Evolutionary conservation across 2,329 filamentous ascomycete genomes (phyloP).

Genomic region (Sporothrix mexicana): DNA sequence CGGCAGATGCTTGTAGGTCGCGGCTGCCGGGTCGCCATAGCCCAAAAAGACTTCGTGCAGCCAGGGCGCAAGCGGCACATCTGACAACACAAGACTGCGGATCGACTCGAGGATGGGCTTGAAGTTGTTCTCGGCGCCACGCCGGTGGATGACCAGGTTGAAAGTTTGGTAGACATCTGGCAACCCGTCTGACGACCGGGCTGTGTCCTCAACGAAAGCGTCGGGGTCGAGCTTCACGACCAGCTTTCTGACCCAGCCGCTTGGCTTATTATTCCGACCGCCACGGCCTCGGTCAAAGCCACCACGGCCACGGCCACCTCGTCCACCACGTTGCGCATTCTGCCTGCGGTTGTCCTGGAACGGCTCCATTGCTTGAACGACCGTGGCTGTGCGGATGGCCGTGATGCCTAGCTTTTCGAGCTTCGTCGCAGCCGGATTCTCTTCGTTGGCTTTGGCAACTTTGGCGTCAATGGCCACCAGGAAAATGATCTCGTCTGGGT

Average conservation of each 20-base stretch:
- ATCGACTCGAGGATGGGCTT: conserved; percentile 92
- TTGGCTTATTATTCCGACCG: conserved; percentile 52
- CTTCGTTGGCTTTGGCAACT: conserved; percentile 61
- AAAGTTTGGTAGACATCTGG: conserved; percentile 81
- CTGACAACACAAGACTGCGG: conserved; percentile 80
- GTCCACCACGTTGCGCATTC: conserved; percentile 10
- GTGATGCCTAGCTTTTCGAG: conserved; percentile 70
- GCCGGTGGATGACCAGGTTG: conserved; percentile 83
- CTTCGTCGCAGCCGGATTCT: conserved; percentile 49
- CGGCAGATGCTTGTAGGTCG: conserved; percentile 80
- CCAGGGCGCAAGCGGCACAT: conserved; percentile 87
- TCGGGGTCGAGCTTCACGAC: conserved; percentile 80
- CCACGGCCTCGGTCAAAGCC: neutral
- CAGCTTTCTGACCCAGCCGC: conserved; percentile 62
- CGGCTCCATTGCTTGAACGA: conserved; percentile 86
- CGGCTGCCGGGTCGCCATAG: conserved; percentile 89
- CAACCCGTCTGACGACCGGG: conserved; percentile 68
- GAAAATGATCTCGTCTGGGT: conserved; percentile 88
- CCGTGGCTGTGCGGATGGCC: conserved; percentile 78
- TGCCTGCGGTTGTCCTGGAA: conserved; percentile 74
- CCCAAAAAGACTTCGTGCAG: conserved; percentile 97
- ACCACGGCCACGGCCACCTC: conserved; percentile 41
- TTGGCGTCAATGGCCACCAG: conserved; percentile 75
- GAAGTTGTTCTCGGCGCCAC: conserved; percentile 94
- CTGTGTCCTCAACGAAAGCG: conserved; percentile 78